Evolutionary conservation across 768 basidiomycete species (phyloP), one percentile per base, ranked within the genome.

Genomic region (Collybiopsis luxurians): DNA sequence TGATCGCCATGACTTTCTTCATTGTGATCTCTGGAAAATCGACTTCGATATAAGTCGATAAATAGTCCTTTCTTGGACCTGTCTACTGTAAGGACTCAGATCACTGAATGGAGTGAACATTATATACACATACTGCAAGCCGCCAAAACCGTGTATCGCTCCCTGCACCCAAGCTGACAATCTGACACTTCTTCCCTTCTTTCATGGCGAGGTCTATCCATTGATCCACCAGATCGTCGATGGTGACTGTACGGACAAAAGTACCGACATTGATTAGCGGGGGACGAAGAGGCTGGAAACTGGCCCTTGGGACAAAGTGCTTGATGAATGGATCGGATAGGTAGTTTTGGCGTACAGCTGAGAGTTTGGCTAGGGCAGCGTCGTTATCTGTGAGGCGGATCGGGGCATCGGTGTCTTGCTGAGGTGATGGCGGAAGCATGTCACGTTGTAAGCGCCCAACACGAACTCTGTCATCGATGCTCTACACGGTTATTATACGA

Each of bases 61-160:
- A 62, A 31, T 65, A 57, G 30, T 80, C 76, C 45, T 75, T 79
- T 60, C 78, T 67, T 24, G 78, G 71, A 15, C 86, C 81, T 24
- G 84, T 79, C 90, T 92, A 73, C 71, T 70, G 63, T 59, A 63
- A 50, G 4, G 44, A 19, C 6, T 40, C 2, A 39, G 24, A 53
- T 31, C 10, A 19, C 19, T 15, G 38, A 53, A 39, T 24, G 31
- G 38, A 10, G 21, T 24, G 23, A 21, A 19, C 27, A 30, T 12
- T 17, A 21, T 23, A 30, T 43, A 13, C 27, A 81, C 89, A 73
- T 73, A 92, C 93, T 75, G 79, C 81, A 63, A 96, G 75, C 55
- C 95, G 79, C 95, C 96, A 99, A 68, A 91, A 98, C 53, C 97
- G 77, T 2, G 94, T 94, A 73, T 99, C 97, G 64, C 92, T 98